Percentiles rank a stretch among this genome's conserved stretches.
Conservation (phyloP, 164 flowering plant species). For the Aristolochia californica region DNA sequence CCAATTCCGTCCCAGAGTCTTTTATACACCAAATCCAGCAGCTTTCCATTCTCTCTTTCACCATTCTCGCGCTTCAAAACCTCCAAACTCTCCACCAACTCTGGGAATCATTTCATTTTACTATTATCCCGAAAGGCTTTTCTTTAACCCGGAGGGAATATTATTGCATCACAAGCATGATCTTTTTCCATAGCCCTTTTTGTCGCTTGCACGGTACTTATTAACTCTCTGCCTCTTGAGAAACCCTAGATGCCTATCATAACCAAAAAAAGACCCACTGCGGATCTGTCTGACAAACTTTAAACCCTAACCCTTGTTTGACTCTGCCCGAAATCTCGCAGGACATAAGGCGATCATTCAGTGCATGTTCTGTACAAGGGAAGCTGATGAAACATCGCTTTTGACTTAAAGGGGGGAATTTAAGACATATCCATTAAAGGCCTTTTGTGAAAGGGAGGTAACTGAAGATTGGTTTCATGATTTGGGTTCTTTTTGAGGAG, state of each 20-base stretch:
- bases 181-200: slow-evolving; percentile 20
- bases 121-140: slow-evolving; percentile 19
- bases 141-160: slow-evolving; percentile 31
- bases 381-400: slow-evolving; percentile 8
- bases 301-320: slow-evolving; percentile 13
- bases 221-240: slow-evolving; percentile 8
- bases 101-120: slow-evolving; percentile 36
- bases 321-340: slow-evolving; percentile 21
- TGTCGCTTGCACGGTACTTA: slow-evolving; percentile 25
- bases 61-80: slow-evolving; percentile 24
- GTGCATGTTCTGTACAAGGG: slow-evolving; percentile 9
- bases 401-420: slow-evolving; percentile 17
- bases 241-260: slow-evolving; percentile 14
- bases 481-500: slow-evolving; percentile 8
- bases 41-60: slow-evolving; percentile 25
- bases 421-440: slow-evolving; percentile 1
- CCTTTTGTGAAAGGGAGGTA: neutral
- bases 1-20: slow-evolving; percentile 5
- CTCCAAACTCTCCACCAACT: slow-evolving; percentile 53
- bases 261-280: too few relatives aligned
- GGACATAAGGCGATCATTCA: slow-evolving; percentile 15
- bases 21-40: slow-evolving; percentile 22
- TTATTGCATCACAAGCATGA: slow-evolving; percentile 27
- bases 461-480: slow-evolving; percentile 16
- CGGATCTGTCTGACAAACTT: neutral